Conservation (phyloP, 495 filamentous ascomycete species). For the Annulohypoxylon moriforme region DNA sequence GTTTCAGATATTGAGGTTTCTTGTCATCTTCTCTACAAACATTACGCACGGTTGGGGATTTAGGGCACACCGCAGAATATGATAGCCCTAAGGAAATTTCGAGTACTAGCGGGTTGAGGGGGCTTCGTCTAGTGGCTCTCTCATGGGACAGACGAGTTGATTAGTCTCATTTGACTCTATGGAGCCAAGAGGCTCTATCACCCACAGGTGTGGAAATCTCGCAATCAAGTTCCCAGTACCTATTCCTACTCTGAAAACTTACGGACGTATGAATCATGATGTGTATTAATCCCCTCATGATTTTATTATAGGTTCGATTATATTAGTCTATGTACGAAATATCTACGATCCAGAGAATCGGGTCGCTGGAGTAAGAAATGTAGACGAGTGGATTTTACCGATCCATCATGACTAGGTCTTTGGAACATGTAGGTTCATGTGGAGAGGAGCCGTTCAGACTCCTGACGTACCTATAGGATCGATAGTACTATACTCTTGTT, state of each 20-base stretch:
- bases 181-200: not conserved
- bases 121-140: not conserved
- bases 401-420: not conserved
- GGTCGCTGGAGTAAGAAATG: not conserved
- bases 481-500: not conserved
- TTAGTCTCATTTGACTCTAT: not conserved
- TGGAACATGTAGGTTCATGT: not conserved
- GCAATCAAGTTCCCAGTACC: not conserved
- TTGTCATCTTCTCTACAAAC: not conserved
- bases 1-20: not conserved
- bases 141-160: not conserved
- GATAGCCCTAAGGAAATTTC: conserved; percentile 9
- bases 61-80: conserved; percentile 1
- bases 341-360: not conserved
- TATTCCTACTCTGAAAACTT: not conserved
- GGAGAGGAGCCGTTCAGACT: not conserved
- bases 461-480: not conserved
- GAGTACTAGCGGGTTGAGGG: not conserved
- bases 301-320: not conserved
- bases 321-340: not conserved
- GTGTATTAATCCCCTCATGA: conserved; percentile 6
- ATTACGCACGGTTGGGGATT: conserved; percentile 5
- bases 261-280: not conserved
- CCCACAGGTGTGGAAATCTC: not conserved
- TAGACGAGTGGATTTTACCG: too few relatives aligned